Evolutionary conservation across 176 grass and related monocot species (phyloP).

Genomic region (Saccharum spontaneum): DNA sequence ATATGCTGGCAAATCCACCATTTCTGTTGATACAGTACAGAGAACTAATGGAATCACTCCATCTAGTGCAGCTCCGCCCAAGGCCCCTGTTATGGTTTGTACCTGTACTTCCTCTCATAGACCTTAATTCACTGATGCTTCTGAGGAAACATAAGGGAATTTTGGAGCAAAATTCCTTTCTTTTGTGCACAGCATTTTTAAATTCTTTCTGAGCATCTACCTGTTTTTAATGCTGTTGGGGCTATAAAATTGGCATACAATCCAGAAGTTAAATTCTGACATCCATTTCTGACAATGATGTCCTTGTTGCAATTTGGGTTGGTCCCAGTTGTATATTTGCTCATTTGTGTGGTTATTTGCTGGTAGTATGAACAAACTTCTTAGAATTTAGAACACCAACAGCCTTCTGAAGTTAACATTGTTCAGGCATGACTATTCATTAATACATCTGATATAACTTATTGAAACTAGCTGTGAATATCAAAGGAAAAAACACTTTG

Average conservation of each 20-base stretch:
- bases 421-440: not conserved
- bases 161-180: not conserved
- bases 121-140: slow-evolving; percentile 17
- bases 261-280: not conserved
- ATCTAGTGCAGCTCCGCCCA: slow-evolving; percentile 19
- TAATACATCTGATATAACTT: not conserved
- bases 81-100: slow-evolving; percentile 44
- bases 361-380: not conserved
- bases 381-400: not conserved
- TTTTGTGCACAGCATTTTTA: slow-evolving; percentile 2
- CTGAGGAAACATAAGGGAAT: not conserved
- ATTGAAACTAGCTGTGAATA: not conserved
- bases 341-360: not conserved
- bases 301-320: slow-evolving; percentile 20
- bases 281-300: slow-evolving; percentile 6
- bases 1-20: slow-evolving; percentile 41
- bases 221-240: slow-evolving; percentile 1
- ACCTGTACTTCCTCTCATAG: slow-evolving; percentile 12
- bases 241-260: not conserved
- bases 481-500: not conserved
- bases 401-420: slow-evolving; percentile 8
- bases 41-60: slow-evolving; percentile 39
- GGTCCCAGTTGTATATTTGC: slow-evolving; percentile 1
- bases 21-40: slow-evolving; percentile 36
- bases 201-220: not conserved